Evolutionary conservation across 148 eudicot species (phyloP), one percentile per base, ranked within the genome.

Genomic region (Euryodendron excelsum): DNA sequence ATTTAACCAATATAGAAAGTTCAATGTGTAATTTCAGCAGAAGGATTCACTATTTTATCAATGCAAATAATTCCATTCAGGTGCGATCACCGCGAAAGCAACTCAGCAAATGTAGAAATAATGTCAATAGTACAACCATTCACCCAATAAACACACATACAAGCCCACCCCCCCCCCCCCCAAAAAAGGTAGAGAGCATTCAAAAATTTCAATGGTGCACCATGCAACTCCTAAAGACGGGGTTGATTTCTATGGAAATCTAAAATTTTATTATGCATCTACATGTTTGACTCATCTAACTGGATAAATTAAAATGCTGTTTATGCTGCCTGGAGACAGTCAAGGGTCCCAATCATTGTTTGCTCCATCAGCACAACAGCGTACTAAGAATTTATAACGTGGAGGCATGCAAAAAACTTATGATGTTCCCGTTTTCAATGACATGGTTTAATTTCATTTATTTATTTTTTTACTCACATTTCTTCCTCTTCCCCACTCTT

Each of bases 401-500:
- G 64, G 64, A 28, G 25, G 64, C 11, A 9, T 27, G 33, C 30
- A 60, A 60, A 60, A 23, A 25, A n/a, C n/a, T 9, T 52, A 60
- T 60, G 64, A 9, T 28, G 6, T 60, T 9, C n/a, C 1, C 64
- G 15, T 60, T 13, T 23, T 10, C 18, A 58, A 50, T 12, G 20
- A 20, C 21, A 58, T 20, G 72, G 45, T 33, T 74, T 33, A 9
- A 18, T 39, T 65, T 14, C 7, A 25, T 58, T 13, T 25, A 61
- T 34, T 18, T 6, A 59, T 68, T 17, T 61, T 63, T 36, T 3
- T 60, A 89, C 98, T 94, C 84, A 94, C 98, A 94, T 87, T 82
- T 94, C 98, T 83, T 94, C 98, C 77, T 94, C 97, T 81, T 90
- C 94, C 33, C 94, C 98, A 70, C 93, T 94, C 83, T 85, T 88